These are phyloP conservation scores for Calendula officinalis DNA, from an alignment of 129 eudicot genomes.

Conservation along the genomic window DNA sequence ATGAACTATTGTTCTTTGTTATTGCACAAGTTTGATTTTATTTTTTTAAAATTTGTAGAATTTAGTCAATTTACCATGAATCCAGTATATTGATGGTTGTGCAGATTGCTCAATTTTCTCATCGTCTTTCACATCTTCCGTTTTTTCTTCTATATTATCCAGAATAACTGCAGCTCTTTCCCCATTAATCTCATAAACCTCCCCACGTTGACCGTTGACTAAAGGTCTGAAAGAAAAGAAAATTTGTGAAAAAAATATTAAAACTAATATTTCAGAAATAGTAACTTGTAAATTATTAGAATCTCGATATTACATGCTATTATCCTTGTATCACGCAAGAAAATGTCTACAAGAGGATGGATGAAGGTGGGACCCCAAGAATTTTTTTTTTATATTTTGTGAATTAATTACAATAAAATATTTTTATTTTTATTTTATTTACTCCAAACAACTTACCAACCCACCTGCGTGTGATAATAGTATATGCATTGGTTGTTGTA, in stretches of 20 bases:
- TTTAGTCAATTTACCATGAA: conserved; percentile 48
- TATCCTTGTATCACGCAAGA: no score
- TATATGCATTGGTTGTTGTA: conserved; percentile 64
- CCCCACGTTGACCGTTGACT: conserved; percentile 83
- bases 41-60: no score
- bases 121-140: conserved; percentile 35
- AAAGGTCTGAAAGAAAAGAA: conserved; percentile 52
- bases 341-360: no score
- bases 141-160: conserved; percentile 46
- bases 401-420: neutral
- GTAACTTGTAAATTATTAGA: neutral
- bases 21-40: no score
- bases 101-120: conserved; percentile 47
- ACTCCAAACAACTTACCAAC: conserved; percentile 71
- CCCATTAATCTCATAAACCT: conserved; percentile 76
- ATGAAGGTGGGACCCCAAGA: no score
- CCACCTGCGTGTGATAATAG: conserved; percentile 89
- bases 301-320: no score
- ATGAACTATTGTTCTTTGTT: no score
- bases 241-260: neutral
- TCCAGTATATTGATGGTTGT: conserved; percentile 68
- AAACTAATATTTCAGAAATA: conserved; percentile 14
- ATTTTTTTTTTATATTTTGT: no score
- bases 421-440: no score
- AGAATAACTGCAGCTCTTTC: conserved; percentile 77